These are phyloP conservation scores for Amyloporia xantha DNA, from an alignment of 768 basidiomycete species.

Conservation along the genomic window DNA sequence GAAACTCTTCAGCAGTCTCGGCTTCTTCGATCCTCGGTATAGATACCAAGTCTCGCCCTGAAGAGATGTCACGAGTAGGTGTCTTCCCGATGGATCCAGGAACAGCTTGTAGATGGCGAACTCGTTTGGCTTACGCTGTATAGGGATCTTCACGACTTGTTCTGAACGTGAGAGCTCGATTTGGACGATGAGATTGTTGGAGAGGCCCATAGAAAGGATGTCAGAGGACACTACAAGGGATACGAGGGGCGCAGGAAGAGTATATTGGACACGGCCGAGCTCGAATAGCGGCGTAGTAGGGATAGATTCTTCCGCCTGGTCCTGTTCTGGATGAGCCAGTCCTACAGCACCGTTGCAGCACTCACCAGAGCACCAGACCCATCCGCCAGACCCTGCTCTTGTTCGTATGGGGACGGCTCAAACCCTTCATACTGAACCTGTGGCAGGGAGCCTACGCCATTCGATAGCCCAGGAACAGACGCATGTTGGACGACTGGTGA, in stretches of 20 bases:
- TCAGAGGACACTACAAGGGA: conserved; percentile 83
- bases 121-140: conserved; percentile 68
- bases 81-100: conserved; percentile 88
- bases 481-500: conserved; percentile 81
- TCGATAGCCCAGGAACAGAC: conserved; percentile 37
- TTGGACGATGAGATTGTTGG: conserved; percentile 71
- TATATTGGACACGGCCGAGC: conserved; percentile 84
- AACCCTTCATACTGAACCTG: conserved; percentile 83
- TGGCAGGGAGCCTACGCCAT: conserved; percentile 37
- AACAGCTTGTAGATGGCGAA: conserved; percentile 79
- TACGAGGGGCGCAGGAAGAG: conserved; percentile 77
- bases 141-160: conserved; percentile 75
- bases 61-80: conserved; percentile 78
- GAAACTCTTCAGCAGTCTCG: conserved; percentile 69
- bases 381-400: conserved; percentile 42
- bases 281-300: conserved; percentile 62
- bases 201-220: conserved; percentile 76
- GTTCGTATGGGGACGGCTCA: conserved; percentile 61
- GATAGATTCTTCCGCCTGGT: conserved; percentile 24
- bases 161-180: conserved; percentile 88
- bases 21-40: conserved; percentile 75
- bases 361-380: conserved; percentile 25
- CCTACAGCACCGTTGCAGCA: background rate
- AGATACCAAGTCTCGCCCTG: conserved; percentile 95
- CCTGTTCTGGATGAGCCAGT: background rate